A percentile compares a stretch with the other conserved stretches of the same genome.
Evolutionary conservation across 75 land plant genomes (phyloP).

Genomic region (Cryptomeria japonica): DNA sequence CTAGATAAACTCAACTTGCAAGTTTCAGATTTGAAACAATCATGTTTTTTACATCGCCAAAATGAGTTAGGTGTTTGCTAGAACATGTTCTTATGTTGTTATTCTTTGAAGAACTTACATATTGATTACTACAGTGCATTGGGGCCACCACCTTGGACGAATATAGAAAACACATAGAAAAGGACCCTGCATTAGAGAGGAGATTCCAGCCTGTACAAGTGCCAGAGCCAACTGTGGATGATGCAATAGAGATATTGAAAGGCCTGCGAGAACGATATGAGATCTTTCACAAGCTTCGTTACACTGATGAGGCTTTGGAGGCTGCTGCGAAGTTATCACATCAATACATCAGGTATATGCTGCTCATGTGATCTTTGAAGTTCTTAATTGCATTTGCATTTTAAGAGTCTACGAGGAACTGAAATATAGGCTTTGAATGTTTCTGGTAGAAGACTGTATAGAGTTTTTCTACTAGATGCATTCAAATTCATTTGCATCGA

Average conservation of each 20-base stretch:
- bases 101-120: neutral
- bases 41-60: neutral
- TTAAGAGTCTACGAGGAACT: neutral
- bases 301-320: constrained; percentile 57
- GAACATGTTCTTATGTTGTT: neutral
- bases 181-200: too few relatives aligned
- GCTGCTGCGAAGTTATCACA: constrained; percentile 62
- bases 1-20: neutral
- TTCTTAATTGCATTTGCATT: constrained; percentile 12
- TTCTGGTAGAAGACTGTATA: too few relatives aligned
- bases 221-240: too few relatives aligned
- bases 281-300: constrained; percentile 55
- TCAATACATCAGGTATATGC: constrained; percentile 53
- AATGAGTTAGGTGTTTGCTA: neutral
- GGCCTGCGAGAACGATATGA: constrained; percentile 65
- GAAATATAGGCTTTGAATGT: too few relatives aligned
- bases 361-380: neutral
- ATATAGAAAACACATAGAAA: too few relatives aligned
- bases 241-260: constrained; percentile 48
- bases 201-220: too few relatives aligned
- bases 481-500: too few relatives aligned
- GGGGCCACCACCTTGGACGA: constrained; percentile 23
- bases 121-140: constrained; percentile 37
- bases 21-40: neutral
- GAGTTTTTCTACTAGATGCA: too few relatives aligned